Evolutionary conservation across 1,284 basidiomycete genomes (phyloP).

Genomic region (Leccinum pallidistipes): DNA sequence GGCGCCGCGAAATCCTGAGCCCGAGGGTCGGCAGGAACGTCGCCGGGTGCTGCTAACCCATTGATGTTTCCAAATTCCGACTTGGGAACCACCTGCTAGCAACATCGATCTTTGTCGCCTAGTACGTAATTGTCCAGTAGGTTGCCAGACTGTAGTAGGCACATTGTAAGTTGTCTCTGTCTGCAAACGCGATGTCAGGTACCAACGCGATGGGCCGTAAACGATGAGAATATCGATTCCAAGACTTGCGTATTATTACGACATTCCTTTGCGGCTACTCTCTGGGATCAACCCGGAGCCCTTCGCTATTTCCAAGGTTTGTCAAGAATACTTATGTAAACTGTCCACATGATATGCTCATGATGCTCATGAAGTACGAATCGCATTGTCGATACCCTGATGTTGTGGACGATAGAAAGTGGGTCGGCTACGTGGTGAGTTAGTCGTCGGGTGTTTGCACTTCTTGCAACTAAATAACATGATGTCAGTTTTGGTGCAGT

Average conservation of each 20-base stretch:
- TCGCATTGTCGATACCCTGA: slow-evolving; percentile 45
- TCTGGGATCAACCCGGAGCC: slow-evolving; percentile 35
- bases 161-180: too few species aligned
- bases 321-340: slow-evolving; percentile 6
- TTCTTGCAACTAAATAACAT: neutral
- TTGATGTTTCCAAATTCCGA: too few species aligned
- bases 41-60: too few species aligned
- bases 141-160: too few species aligned
- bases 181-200: too few species aligned
- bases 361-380: slow-evolving; percentile 37
- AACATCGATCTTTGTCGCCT: too few species aligned
- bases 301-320: slow-evolving; percentile 40
- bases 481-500: slow-evolving; percentile 39
- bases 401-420: slow-evolving; percentile 51
- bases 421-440: slow-evolving; percentile 46
- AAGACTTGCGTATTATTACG: slow-evolving; percentile 37
- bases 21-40: too few species aligned
- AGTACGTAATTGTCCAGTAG: too few species aligned
- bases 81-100: too few species aligned
- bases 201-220: too few species aligned
- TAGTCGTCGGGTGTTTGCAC: neutral
- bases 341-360: neutral
- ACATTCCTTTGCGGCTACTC: slow-evolving; percentile 41
- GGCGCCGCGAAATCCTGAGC: too few species aligned
- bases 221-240: too few species aligned